Evolutionary conservation across 305 asterid species (phyloP).

Genomic region (Solanum hybrid): DNA sequence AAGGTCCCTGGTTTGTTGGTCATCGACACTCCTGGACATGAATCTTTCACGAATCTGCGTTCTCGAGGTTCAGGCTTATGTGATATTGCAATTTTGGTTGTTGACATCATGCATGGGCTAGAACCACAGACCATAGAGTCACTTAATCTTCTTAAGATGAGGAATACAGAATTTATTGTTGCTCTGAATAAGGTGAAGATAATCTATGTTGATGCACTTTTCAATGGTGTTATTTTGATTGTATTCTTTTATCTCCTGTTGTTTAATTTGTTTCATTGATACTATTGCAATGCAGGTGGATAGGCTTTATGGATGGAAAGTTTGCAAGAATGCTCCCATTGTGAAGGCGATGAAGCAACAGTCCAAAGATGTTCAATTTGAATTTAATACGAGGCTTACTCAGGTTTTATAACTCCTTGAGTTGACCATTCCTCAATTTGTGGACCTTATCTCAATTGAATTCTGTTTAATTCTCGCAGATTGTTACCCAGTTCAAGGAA

Average conservation of each 20-base stretch:
- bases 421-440: slow-evolving; percentile 6
- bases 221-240: slow-evolving; percentile 2
- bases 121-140: slow-evolving; percentile 98
- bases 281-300: slow-evolving; percentile 51
- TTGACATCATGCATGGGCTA: slow-evolving; percentile 97
- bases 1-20: slow-evolving; percentile 94
- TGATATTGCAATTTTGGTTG: slow-evolving; percentile 95
- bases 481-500: slow-evolving; percentile 72
- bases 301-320: slow-evolving; percentile 85
- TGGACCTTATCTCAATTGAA: slow-evolving; percentile 12
- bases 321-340: slow-evolving; percentile 76
- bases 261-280: slow-evolving; percentile 4
- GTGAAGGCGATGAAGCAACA: slow-evolving; percentile 75
- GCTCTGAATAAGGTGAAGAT: slow-evolving; percentile 89
- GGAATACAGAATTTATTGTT: slow-evolving; percentile 83
- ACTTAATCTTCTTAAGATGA: slow-evolving; percentile 85
- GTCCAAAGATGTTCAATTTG: slow-evolving; percentile 58
- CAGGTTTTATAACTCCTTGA: slow-evolving; percentile 32
- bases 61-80: slow-evolving; percentile 98
- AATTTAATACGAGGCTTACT: slow-evolving; percentile 62
- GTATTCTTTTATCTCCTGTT: background rate
- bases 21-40: slow-evolving; percentile 99
- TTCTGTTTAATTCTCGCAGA: slow-evolving; percentile 29
- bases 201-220: background rate
- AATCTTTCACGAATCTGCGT: slow-evolving; percentile 87